A percentile compares a stretch with the other conserved stretches of the same genome.
Evolutionary conservation across 169 alveolate genomes (phyloP).

Genomic region (Eimeria nieschulzi): DNA sequence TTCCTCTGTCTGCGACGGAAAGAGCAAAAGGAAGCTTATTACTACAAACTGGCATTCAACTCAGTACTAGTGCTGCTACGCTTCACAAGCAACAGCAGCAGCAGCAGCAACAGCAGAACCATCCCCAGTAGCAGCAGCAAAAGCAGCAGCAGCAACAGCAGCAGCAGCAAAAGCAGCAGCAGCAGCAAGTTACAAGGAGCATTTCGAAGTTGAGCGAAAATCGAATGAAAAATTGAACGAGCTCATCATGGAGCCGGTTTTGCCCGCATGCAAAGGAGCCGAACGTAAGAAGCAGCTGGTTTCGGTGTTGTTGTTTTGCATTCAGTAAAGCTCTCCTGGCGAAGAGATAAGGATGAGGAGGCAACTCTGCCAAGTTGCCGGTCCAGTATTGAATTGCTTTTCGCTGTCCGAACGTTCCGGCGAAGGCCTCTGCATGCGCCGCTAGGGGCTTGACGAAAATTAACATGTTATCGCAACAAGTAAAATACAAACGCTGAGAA

Average conservation of each 20-base stretch:
- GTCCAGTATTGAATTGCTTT: slow-evolving; percentile 60
- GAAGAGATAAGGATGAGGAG: slow-evolving; percentile 59
- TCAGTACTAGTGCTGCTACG: no score
- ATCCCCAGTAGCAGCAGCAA: no score
- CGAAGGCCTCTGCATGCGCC: slow-evolving; percentile 4
- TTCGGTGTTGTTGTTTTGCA: slow-evolving; percentile 38
- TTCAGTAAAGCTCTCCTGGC: slow-evolving; percentile 62
- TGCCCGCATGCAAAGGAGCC: slow-evolving; percentile 49
- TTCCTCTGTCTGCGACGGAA: slow-evolving; percentile 57
- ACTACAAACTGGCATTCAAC: no score
- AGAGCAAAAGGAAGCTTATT: no score
- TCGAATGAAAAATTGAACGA: slow-evolving; percentile 42
- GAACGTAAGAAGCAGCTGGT: slow-evolving; percentile 69
- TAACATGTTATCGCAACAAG: slow-evolving; percentile 63
- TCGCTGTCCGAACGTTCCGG: slow-evolving; percentile 31
- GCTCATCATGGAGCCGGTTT: slow-evolving; percentile 53
- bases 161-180: no score
- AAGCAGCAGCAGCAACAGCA: no score
- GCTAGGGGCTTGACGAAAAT: slow-evolving; percentile 64
- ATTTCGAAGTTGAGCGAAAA: not conserved
- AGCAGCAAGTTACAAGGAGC: no score
- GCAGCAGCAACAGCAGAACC: no score
- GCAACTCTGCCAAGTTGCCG: slow-evolving; percentile 34
- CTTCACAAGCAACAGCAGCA: no score
- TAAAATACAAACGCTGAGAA: slow-evolving; percentile 15